These are phyloP conservation scores for Solanum appendiculatum DNA, from an alignment of 257 asterid species.

Conservation along the genomic window DNA sequence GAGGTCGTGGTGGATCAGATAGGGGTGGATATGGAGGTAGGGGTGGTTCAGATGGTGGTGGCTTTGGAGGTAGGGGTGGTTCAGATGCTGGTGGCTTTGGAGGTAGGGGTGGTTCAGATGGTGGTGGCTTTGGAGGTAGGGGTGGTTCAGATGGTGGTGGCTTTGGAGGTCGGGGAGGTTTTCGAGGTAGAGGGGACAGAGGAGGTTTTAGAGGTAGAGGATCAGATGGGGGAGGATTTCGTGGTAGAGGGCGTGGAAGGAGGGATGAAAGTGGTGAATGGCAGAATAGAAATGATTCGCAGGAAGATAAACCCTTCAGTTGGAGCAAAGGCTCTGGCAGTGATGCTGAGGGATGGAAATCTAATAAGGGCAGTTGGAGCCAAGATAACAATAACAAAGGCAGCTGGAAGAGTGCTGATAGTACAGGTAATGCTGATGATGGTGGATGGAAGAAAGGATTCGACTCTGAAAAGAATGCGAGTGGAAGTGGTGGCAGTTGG, in stretches of 20 bases:
- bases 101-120: slow-evolving; percentile 33
- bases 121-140: slow-evolving; percentile 38
- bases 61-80: slow-evolving; percentile 39
- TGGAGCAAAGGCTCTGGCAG: slow-evolving; percentile 19
- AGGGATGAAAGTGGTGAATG: slow-evolving; percentile 22
- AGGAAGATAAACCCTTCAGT: slow-evolving; percentile 31
- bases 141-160: slow-evolving; percentile 41
- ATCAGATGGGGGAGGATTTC: slow-evolving; percentile 5
- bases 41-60: slow-evolving; percentile 37
- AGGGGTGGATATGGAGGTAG: slow-evolving; percentile 53
- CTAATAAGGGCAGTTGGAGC: not conserved
- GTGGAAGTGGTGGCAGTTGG: slow-evolving; percentile 17
- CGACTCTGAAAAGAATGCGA: slow-evolving; percentile 11
- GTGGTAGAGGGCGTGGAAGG: slow-evolving; percentile 37
- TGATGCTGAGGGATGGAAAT: slow-evolving; percentile 42
- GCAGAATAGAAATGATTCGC: slow-evolving; percentile 27
- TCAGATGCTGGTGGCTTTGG: slow-evolving; percentile 36
- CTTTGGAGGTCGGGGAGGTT: slow-evolving; percentile 28
- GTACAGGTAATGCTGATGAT: slow-evolving; percentile 5
- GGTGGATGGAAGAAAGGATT: slow-evolving; percentile 18
- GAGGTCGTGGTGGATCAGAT: slow-evolving; percentile 52
- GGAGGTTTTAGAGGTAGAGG: slow-evolving; percentile 18
- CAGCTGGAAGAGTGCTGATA: slow-evolving; percentile 6
- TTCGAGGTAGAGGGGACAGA: slow-evolving; percentile 56
- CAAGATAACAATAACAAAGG: not conserved